Evolutionary conservation across 352 stramenopile genomes (phyloP), one percentile per base, ranked within the genome.

Genomic region (Phytophthora megakarya): DNA sequence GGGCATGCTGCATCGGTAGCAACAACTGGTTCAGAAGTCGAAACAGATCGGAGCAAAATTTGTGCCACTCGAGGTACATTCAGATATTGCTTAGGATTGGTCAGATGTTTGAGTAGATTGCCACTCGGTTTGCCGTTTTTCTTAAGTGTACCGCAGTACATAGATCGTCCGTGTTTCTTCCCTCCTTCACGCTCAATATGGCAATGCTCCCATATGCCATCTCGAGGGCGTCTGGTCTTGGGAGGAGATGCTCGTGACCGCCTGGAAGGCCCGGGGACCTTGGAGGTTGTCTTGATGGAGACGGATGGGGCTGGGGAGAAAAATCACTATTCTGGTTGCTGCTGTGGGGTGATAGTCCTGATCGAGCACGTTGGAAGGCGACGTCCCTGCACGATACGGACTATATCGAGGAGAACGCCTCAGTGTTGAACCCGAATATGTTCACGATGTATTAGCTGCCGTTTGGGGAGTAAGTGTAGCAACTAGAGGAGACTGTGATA

Each of bases 121-220:
- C 43, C 43, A 26, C 54, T 48, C 2, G 44, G 55, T 16, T 63
- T 63, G 5, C 44, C 35, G 16, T 63, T 63, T 18, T 49, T 55
- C 9, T 48, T 52, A 7, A 54, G 22, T 2, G 7, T 35, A 10
- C 33, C 32, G n/a, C 54, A 62, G 22, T 55, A 54, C 1, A 26
- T 62, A 23, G n/a, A 62, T 16, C 44, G 28, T 0, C 43, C 43
- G 23, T 62, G 54, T 42, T 49, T 62, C 10, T 62, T 62, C 4
- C 33, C 44, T 26, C 40, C 35, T 30, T 55, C 43, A 5, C 44
- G 43, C 3, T 62, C 54, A 21, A 62, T 62, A 10, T 7, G 11
- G 45, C 40, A 52, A 10, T 52, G 45, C 4, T 18, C 8, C 46
- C 46, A 53, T 15, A 53, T 53, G 2, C 2, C 19, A 22, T 53